Base-by-base conservation (phyloP, 2,329 filamentous ascomycete genomes). In the Pseudogymnoascus sp. region DNA sequence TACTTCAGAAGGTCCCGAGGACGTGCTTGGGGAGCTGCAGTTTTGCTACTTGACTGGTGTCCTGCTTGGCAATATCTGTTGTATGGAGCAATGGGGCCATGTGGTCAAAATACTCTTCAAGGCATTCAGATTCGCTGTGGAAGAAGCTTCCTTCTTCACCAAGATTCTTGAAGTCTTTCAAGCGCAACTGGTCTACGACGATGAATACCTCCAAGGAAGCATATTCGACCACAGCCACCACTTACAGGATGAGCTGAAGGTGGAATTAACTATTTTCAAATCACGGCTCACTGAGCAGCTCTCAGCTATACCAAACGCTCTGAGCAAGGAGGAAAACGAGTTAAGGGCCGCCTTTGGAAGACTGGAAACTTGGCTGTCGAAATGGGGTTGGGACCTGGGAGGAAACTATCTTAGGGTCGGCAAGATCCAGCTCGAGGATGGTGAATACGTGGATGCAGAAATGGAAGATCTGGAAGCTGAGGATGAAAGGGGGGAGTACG, bases 31-130 rank as follows among this genome's bases (percentile, higher is more conserved):
- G 54, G 84, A 87, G 68, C 70, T 86, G 1, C 84, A 87, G 66
- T 81, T 86, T 68, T 78, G 79, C 41, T 87, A 81, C 66, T 67
- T 86, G 4, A 79, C 79, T 0, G 84, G 83, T 37, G 78, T 81
- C 69, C 77, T 83, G 61, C 77, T 86, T 1, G 79, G 80, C 40
- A 87, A 85, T 68, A 73, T 81, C 41, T 76, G 81, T 7, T 86
- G 84, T 65, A 74, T 85, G 44, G 81, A 84, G 64, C 83, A 87
- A 64, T 87, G 84, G 84, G 82, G 79, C 75, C 77, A 84, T 66
- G 76, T 84, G 64, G 75, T 81, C 39, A 77, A 75, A 57, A 68
- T 84, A 35, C 67, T 84, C 9, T 76, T 86, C 54, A 77, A 78
- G 26, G 78, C 81, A 1, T 78, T 79, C 67, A 65, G 67, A 8